A percentile compares a stretch with the other conserved stretches of the same genome.
Evolutionary conservation across 2,329 filamentous ascomycete species (phyloP).

Genomic region (Elsinoe perseae): DNA sequence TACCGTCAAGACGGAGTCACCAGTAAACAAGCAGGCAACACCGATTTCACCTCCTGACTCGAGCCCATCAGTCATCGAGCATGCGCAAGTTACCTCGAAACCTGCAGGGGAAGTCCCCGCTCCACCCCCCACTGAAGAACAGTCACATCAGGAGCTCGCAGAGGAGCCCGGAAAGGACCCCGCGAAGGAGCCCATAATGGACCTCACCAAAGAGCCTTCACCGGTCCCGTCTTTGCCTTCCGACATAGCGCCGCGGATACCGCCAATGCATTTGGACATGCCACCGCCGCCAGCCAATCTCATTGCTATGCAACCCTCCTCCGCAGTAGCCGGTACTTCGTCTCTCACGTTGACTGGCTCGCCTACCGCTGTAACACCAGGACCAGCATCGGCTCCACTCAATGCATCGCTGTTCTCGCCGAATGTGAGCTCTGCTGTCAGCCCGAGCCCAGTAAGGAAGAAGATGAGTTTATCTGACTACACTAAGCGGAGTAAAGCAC

Average conservation of each 20-base stretch:
- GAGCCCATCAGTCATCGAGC: neutral
- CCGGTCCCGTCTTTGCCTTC: conserved; percentile 20
- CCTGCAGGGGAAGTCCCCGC: neutral
- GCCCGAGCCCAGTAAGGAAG: conserved; percentile 38
- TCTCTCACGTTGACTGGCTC: conserved; percentile 22
- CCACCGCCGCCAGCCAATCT: conserved; percentile 28
- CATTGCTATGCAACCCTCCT: conserved; percentile 19
- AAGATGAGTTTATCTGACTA: conserved; percentile 47
- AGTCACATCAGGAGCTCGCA: neutral
- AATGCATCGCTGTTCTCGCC: conserved; percentile 26
- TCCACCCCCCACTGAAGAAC: neutral
- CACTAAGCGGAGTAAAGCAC: conserved; percentile 36
- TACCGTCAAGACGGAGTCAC: conserved; percentile 2
- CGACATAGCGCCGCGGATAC: conserved; percentile 21
- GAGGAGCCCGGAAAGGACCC: neutral
- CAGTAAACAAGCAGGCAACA: neutral
- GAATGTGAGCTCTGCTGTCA: conserved; percentile 35
- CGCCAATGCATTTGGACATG: conserved; percentile 28
- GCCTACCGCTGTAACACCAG: conserved; percentile 22
- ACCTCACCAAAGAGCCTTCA: conserved; percentile 14
- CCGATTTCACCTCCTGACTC: conserved; percentile 5
- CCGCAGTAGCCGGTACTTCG: conserved; percentile 19
- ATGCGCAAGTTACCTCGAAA: neutral
- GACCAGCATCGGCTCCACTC: conserved; percentile 10
- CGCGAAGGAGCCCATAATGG: neutral